These are phyloP conservation scores for Choiromyces venosus DNA, from an alignment of 495 filamentous ascomycete genomes.

Conservation along the genomic window DNA sequence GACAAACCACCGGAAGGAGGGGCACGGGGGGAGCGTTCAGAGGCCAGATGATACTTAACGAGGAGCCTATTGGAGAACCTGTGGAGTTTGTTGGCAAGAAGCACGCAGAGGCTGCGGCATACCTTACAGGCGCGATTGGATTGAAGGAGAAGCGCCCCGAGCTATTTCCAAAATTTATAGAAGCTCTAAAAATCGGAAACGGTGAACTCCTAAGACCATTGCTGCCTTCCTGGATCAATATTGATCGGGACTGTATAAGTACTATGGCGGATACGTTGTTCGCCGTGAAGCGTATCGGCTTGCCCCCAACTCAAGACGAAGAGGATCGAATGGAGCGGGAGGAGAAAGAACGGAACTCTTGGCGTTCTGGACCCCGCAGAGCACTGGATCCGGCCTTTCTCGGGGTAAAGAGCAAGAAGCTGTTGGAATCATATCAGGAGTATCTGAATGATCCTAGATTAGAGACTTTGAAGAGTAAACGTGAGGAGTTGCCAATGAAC, in stretches of 20 bases:
- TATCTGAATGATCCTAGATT: slow-evolving; percentile 42
- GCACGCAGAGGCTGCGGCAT: slow-evolving; percentile 44
- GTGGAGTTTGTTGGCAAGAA: slow-evolving; percentile 45
- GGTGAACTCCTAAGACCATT: slow-evolving; percentile 46
- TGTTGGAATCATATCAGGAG: slow-evolving; percentile 39
- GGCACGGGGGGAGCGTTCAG: slow-evolving; percentile 10
- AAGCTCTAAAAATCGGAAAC: slow-evolving; percentile 43
- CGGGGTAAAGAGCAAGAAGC: slow-evolving; percentile 30
- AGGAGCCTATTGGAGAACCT: slow-evolving; percentile 39
- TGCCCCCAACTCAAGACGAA: slow-evolving; percentile 43
- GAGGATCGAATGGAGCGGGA: slow-evolving; percentile 29
- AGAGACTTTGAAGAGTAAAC: slow-evolving; percentile 43
- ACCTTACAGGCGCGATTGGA: slow-evolving; percentile 46
- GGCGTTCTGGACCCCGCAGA: slow-evolving; percentile 20
- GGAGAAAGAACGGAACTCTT: slow-evolving; percentile 14
- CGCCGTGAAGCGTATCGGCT: slow-evolving; percentile 45
- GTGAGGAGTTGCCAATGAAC: slow-evolving; percentile 51
- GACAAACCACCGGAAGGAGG: slow-evolving; percentile 19
- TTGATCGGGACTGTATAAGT: slow-evolving; percentile 44
- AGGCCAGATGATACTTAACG: slow-evolving; percentile 44
- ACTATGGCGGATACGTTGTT: slow-evolving; percentile 47
- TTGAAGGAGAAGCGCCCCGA: slow-evolving; percentile 43
- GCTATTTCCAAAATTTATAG: slow-evolving; percentile 45
- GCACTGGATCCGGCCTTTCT: slow-evolving; percentile 29
- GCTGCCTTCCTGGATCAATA: slow-evolving; percentile 37